Evolutionary conservation across 2,329 filamentous ascomycete species (phyloP), one percentile per base, ranked within the genome.

Genomic region (Fusarium albidum): DNA sequence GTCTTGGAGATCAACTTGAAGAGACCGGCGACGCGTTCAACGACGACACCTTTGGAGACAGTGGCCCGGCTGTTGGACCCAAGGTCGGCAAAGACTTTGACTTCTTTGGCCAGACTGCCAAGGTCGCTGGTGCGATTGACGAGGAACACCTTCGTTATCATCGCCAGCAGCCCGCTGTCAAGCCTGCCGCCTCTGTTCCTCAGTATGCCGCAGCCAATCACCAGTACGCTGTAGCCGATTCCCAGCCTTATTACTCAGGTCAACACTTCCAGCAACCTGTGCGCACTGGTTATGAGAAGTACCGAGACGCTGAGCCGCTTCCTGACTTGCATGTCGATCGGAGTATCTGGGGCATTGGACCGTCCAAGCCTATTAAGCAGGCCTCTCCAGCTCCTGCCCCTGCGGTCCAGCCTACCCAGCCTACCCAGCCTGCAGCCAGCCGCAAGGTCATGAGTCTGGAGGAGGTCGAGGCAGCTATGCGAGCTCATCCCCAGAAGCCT

Each of bases 21-120:
- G 94, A 99, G 71, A 88, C 90, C 15, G 91, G 94, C 68, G 95
- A 99, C 79, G 92, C 84, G 43, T 92, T 97, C 81, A 99, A 99
- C 74, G 92, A 98, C 67, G 95, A 98, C 71, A 99, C 95, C 3
- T 99, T 99, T 71, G 91, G 77, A 34, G 74, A 71, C 11, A 70
- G 69, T 26, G 68, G 66, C 14, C 57, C 75, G 54, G 75, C 72
- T 14, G 69, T 72, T 14, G 62, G 72, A 31, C 74, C 79, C 26
- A 79, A 79, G 10, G 85, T 95, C 53, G 93, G 93, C 69, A 96
- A 91, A 72, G 94, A 99, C 74, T 98, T 98, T 68, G 95, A 99
- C 73, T 99, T 98, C 76, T 96, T 96, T 62, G 93, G 93, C 33
- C 88, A 91, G 69, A 99, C 95, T 7, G 93, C 93, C 52, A 87